These are phyloP conservation scores for Malbranchea zuffiana DNA, from an alignment of 2,329 filamentous ascomycete genomes.

Conservation along the genomic window DNA sequence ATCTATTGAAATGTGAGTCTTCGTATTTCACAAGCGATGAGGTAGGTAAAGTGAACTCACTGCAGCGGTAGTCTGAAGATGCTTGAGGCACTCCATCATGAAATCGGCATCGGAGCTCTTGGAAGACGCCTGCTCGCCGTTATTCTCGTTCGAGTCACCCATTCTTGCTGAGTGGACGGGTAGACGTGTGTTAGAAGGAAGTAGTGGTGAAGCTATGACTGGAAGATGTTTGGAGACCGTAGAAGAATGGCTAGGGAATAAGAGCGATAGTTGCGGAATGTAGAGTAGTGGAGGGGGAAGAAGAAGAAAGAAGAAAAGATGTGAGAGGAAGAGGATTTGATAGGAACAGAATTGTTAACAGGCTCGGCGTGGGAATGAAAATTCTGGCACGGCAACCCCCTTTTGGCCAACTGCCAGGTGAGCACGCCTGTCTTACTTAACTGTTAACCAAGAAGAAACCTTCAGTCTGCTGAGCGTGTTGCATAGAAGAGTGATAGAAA, in stretches of 20 bases:
- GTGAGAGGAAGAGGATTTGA: background rate
- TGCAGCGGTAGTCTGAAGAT: constrained; percentile 15
- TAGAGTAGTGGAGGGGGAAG: background rate
- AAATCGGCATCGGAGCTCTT: constrained; percentile 16
- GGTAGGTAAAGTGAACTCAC: constrained; percentile 7
- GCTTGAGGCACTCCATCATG: constrained; percentile 21
- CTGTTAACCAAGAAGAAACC: too few species aligned
- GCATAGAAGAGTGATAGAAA: too few species aligned
- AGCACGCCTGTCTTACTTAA: too few species aligned
- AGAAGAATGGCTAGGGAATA: background rate
- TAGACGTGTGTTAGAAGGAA: background rate
- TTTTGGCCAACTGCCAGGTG: too few species aligned
- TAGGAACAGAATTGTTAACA: too few species aligned
- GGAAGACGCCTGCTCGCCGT: background rate
- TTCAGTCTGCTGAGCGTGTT: too few species aligned
- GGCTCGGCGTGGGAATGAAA: too few species aligned
- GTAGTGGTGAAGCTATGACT: background rate
- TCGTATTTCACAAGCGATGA: background rate
- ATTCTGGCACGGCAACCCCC: too few species aligned
- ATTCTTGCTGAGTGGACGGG: constrained; percentile 5
- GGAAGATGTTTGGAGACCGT: background rate
- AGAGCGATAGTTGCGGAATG: background rate
- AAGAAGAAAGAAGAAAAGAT: background rate
- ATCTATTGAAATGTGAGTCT: constrained; percentile 16
- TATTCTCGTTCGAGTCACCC: constrained; percentile 7